Evolutionary conservation across 2,329 filamentous ascomycete genomes (phyloP).

Genomic region (Daldinia sp.): DNA sequence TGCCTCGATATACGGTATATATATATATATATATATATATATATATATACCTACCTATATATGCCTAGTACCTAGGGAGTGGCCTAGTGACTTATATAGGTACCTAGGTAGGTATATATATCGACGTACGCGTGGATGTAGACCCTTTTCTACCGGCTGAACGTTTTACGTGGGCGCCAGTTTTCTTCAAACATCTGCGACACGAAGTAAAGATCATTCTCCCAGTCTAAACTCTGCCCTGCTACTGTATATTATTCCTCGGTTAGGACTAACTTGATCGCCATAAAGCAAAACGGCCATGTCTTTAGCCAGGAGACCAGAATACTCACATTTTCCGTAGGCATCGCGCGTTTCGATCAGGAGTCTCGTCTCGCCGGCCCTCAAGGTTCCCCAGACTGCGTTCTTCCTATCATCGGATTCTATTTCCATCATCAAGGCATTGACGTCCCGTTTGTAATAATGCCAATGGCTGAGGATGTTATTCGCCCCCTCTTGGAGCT

Average conservation of each 20-base stretch:
- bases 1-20: too few species aligned
- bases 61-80: not conserved
- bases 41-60: too few species aligned
- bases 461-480: slow-evolving; percentile 64
- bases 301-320: not conserved
- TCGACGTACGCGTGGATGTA: too few species aligned
- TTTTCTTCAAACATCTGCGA: slow-evolving; percentile 60
- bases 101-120: too few species aligned
- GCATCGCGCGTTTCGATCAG: slow-evolving; percentile 49
- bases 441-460: slow-evolving; percentile 59
- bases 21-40: not conserved
- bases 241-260: slow-evolving; percentile 11
- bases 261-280: slow-evolving; percentile 13
- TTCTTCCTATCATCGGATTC: slow-evolving; percentile 44
- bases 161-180: slow-evolving; percentile 53
- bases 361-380: slow-evolving; percentile 51
- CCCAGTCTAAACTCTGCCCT: slow-evolving; percentile 48
- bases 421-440: slow-evolving; percentile 49
- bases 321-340: slow-evolving; percentile 46
- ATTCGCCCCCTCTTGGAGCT: slow-evolving; percentile 60
- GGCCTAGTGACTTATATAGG: too few species aligned
- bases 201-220: slow-evolving; percentile 60
- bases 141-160: slow-evolving; percentile 12
- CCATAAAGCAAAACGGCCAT: not conserved
- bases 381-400: slow-evolving; percentile 50